phyloP scores from a whole-genome alignment of 2,329 filamentous ascomycete genomes.

The Alternaria sp. region DNA sequence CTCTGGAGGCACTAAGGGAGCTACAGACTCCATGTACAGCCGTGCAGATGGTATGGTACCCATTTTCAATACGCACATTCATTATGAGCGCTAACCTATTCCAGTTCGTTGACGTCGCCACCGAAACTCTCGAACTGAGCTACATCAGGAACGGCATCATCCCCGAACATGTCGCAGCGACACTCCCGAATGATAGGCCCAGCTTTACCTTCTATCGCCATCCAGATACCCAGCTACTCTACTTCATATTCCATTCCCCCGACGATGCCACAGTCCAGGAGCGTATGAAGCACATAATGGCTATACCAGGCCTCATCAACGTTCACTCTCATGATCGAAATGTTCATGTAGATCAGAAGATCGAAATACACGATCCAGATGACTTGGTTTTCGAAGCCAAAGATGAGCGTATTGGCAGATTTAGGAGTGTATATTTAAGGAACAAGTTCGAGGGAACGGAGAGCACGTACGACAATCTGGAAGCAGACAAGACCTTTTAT shows the following conservation, averaged over 20 bases:
- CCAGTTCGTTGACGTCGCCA: slow-evolving; percentile 30
- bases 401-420: slow-evolving; percentile 30
- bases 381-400: slow-evolving; percentile 31
- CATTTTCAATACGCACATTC: background rate
- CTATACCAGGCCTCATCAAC: slow-evolving; percentile 38
- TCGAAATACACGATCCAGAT: slow-evolving; percentile 39
- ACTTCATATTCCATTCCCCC: slow-evolving; percentile 41
- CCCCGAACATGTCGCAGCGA: slow-evolving; percentile 12
- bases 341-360: slow-evolving; percentile 34
- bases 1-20: slow-evolving; percentile 24
- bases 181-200: slow-evolving; percentile 13
- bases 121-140: slow-evolving; percentile 26
- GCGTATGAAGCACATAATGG: slow-evolving; percentile 44
- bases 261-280: slow-evolving; percentile 34
- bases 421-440: slow-evolving; percentile 33
- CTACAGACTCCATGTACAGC: slow-evolving; percentile 19
- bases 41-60: slow-evolving; percentile 33
- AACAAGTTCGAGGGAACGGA: slow-evolving; percentile 32
- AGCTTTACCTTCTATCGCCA: slow-evolving; percentile 44
- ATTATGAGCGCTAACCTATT: background rate
- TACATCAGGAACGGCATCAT: slow-evolving; percentile 2
- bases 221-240: slow-evolving; percentile 16
- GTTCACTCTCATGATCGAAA: slow-evolving; percentile 37
- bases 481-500: background rate
- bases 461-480: slow-evolving; percentile 3